Percentiles rank a stretch among this genome's conserved stretches.
These are phyloP conservation scores for Isatis tinctoria DNA, from an alignment of 345 rosid genomes.

Conservation along the genomic window DNA sequence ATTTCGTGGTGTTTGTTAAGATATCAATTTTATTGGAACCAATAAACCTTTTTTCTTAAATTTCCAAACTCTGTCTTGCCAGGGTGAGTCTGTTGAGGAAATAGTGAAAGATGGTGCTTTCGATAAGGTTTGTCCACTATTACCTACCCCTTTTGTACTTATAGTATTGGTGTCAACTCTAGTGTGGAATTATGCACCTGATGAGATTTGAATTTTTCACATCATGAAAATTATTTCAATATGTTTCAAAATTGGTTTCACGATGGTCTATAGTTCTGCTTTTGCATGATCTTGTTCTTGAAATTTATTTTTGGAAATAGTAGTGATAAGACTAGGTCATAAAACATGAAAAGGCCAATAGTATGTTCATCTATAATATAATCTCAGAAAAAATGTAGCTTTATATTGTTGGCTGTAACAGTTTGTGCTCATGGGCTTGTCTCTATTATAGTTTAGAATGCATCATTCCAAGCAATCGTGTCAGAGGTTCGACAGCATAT, in stretches of 20 bases:
- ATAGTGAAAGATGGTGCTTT: slow-evolving; percentile 51
- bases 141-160: not conserved
- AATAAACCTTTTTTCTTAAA: not conserved
- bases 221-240: not conserved
- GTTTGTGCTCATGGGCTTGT: not conserved
- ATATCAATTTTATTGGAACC: slow-evolving; percentile 4
- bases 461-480: slow-evolving; percentile 63
- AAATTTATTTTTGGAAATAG: not conserved
- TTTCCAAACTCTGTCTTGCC: not conserved
- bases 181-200: not conserved
- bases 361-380: not conserved
- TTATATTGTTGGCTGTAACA: not conserved
- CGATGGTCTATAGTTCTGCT: not conserved
- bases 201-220: not conserved
- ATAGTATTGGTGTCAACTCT: not conserved
- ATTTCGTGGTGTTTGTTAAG: slow-evolving; percentile 13
- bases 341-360: not conserved
- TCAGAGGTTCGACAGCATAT: slow-evolving; percentile 80
- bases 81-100: slow-evolving; percentile 85
- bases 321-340: not conserved
- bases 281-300: slow-evolving; percentile 6
- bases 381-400: not conserved
- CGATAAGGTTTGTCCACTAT: slow-evolving; percentile 47
- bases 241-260: not conserved
- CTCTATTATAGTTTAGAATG: slow-evolving; percentile 49